Base-by-base conservation (phyloP, 192 early-diverging fungal species). In the Entomortierella beljakovae region DNA sequence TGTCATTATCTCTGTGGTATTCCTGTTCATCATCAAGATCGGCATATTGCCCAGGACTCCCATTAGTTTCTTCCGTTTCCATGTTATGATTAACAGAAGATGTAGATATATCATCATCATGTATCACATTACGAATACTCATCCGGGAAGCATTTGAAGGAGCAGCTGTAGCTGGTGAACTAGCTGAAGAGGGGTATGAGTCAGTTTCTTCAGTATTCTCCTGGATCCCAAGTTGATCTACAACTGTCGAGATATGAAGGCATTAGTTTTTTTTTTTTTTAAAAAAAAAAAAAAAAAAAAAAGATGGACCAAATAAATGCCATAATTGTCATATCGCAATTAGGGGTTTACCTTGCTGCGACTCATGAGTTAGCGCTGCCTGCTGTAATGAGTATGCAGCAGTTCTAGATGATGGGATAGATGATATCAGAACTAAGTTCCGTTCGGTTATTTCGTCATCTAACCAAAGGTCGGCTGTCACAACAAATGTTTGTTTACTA, bases 391-490 rank as follows among this genome's bases (percentile, higher is more conserved):
- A 61, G 46, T 63, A 71, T 0, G 70, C 70, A 18, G 61, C 54
- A 1, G 70, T 64, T 53, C 68, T 60, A 38, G 82, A 46, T 55
- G 33, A 29, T 26, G 72, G 53, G 55, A 79, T 57, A 64, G 83
- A 64, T 51, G 70, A 71, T n/a, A 63, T 74, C 16, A 76, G 66
- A 18, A 85, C 83, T 23, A 82, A 55, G 48, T 70, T 85, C 4
- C 83, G 37, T 16, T 80, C 70, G 16, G 81, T 81, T n/a, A 57
- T 42, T 10, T 74, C 64, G 35, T 82, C 68, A 15, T 63, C 65
- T 2, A 70, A 60, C 58, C 64, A 80, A 3, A 85, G 68, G 49
- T 82, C 81, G 35, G 81, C 81, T 46, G 76, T 76, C 15, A 82
- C 81, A 6, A 85, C 66, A 28, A 81, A 81, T 20, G 75, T 57